These are phyloP conservation scores for Clarireedia monteithiana DNA, from an alignment of 2,329 filamentous ascomycete genomes.

Conservation along the genomic window DNA sequence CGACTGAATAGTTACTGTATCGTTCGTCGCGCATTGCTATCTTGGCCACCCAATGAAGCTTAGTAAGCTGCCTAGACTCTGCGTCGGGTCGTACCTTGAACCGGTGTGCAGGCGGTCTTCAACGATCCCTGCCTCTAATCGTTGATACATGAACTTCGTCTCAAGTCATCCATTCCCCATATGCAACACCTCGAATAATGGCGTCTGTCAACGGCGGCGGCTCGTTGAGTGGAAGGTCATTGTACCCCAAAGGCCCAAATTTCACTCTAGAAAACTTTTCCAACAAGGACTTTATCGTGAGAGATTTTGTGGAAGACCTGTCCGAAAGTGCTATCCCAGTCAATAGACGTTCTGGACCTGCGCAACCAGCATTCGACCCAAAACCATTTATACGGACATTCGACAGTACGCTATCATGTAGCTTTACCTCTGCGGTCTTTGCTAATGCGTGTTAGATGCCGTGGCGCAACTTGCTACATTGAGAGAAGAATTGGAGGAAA, in stretches of 20 bases:
- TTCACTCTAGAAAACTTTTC: constrained; percentile 88
- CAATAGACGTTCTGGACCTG: constrained; percentile 68
- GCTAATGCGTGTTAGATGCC: constrained; percentile 38
- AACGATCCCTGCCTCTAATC: background rate
- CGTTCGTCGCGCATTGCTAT: background rate
- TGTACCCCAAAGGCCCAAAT: constrained; percentile 71
- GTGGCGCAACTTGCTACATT: constrained; percentile 61
- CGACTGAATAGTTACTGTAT: background rate
- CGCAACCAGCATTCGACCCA: constrained; percentile 69
- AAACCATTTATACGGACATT: constrained; percentile 96
- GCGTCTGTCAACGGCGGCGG: constrained; percentile 20
- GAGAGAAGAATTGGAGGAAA: constrained; percentile 77
- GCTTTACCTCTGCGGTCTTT: background rate
- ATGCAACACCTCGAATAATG: constrained; percentile 13
- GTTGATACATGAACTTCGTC: background rate
- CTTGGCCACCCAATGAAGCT: background rate
- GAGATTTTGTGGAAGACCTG: constrained; percentile 91
- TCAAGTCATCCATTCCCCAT: constrained; percentile 1
- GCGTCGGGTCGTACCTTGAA: background rate
- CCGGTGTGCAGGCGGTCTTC: background rate
- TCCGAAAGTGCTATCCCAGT: constrained; percentile 77
- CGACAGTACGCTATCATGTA: constrained; percentile 48
- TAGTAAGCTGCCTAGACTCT: background rate
- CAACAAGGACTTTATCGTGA: constrained; percentile 90
- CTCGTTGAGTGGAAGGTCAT: constrained; percentile 31